Percentiles rank a stretch among this genome's conserved stretches.
These are phyloP conservation scores for Vicia villosa DNA, from an alignment of 306 rosid genomes.

Conservation along the genomic window DNA sequence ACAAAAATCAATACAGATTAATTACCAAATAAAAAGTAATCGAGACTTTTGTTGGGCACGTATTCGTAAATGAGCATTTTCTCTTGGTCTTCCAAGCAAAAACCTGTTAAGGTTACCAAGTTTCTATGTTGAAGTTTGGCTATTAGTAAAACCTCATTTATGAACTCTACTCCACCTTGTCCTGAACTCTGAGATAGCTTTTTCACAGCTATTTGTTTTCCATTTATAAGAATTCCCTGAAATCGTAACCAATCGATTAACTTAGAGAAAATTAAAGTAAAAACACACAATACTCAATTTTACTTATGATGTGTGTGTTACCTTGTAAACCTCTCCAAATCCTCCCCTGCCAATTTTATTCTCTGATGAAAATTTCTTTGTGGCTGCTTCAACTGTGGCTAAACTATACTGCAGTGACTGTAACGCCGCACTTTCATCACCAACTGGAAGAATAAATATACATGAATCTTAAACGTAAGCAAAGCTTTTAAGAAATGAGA, in stretches of 20 bases:
- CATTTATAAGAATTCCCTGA: slow-evolving; percentile 52
- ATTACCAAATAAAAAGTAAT: slow-evolving; percentile 52
- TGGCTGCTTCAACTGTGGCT: slow-evolving; percentile 49
- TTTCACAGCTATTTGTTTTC: slow-evolving; percentile 57
- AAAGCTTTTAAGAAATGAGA: background rate
- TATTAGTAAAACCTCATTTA: slow-evolving; percentile 54
- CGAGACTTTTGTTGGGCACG: slow-evolving; percentile 58
- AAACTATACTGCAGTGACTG: slow-evolving; percentile 47
- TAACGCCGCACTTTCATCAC: slow-evolving; percentile 29
- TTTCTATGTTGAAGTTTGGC: slow-evolving; percentile 67
- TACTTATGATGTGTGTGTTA: background rate
- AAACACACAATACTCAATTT: background rate
- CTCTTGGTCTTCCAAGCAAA: slow-evolving; percentile 53
- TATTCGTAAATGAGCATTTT: slow-evolving; percentile 64
- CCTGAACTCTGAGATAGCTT: slow-evolving; percentile 48
- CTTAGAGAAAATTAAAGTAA: background rate
- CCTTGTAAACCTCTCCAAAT: slow-evolving; percentile 65
- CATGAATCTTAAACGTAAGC: background rate
- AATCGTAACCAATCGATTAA: background rate
- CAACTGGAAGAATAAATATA: slow-evolving; percentile 26
- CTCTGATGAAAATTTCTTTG: slow-evolving; percentile 46
- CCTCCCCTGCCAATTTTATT: slow-evolving; percentile 61
- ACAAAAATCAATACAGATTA: background rate
- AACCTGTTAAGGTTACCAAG: slow-evolving; percentile 55
- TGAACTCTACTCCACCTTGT: slow-evolving; percentile 58